Evolutionary conservation across 2,329 filamentous ascomycete genomes (phyloP), one percentile per base, ranked within the genome.

Genomic region (Pseudocercospora fijiensis): DNA sequence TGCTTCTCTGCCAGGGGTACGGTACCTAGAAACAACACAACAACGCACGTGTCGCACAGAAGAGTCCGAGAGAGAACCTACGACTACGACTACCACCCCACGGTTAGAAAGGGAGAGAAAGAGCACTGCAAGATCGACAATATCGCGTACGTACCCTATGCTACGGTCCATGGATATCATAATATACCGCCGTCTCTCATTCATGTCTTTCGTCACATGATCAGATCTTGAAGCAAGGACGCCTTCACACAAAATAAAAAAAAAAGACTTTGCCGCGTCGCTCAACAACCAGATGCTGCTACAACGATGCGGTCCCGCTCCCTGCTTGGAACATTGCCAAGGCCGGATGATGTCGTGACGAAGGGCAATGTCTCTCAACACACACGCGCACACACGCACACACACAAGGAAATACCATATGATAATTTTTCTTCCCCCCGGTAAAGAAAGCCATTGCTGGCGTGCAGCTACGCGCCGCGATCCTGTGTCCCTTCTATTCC

Each of bases 381-480:
- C 37, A 30, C 28, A 30, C 28, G 11, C 28, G 11, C 28, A 30
- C 28, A 30, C 28, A 41, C 37, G 9, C 37, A 9, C 26, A 22
- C 27, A 18, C 53, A 22, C 56, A 43, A 43, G 53, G 51, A 62
- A 33, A 65, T 60, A 53, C 58, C 56, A 57, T 41, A 45, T 58
- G 41, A 55, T 62, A 22, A 56, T n/a, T 58, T 64, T 62, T 61
- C 33, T 57, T 43, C 41, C 18, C 41, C 18, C 28, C n/a, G 20
- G 37, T 24, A 37, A 63, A 60, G 62, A 51, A 59, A 68, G 73
- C 75, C 75, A 76, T 77, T 72, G 75, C 75, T 77, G 73, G 75
- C 75, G 69, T 69, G 67, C 73, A 74, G 73, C 70, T 65, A 58
- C 49, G 67, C 67, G 67, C 67, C 67, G 67, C 67, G 49, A 45